Evolutionary conservation across 768 basidiomycete genomes (phyloP), one percentile per base, ranked within the genome.

Genomic region (Leccinum rimulosum): DNA sequence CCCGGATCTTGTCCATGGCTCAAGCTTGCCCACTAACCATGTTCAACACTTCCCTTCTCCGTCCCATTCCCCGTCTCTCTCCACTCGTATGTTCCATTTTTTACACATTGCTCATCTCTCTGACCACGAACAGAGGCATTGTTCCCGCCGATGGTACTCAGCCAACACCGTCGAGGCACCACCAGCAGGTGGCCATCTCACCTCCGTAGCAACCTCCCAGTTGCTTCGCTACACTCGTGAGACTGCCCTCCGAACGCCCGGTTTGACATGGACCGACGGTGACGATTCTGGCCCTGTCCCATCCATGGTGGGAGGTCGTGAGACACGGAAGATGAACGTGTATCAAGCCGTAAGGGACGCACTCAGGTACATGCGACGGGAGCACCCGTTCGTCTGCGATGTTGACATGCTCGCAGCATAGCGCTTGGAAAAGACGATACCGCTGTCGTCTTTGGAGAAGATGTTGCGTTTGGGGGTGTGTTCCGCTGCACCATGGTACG

Each of bases 271-370:
- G 88, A 70, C 77, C 11, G 88, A 91, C 58, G 85, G 85, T 36
- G 84, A 83, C 53, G 36, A 38, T 15, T 73, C 75, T 17, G 75
- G 72, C 6, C 72, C 80, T 12, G 62, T 79, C 51, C 75, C 72
- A 47, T 75, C 75, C 36, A 79, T 84, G 40, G 75, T 88, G 14
- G 90, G 84, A 19, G 91, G 91, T 15, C 82, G 91, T 53, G 90
- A 93, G 74, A 95, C 93, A 22, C 84, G 93, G 64, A 94, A 95
- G 77, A 96, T 96, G 93, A 98, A 98, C 70, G 78, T 88, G 64
- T 97, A 94, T 73, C 95, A 97, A 70, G 91, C 95, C 1, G 83
- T 98, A 14, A 82, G 95, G 50, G 93, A 96, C 70, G 93, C 93
- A 3, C 83, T 97, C 78, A 88, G 88, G 91, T 89, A 66, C 52